phyloP scores from a whole-genome alignment of 169 alveolate species.

The Plasmodium coatneyi region DNA sequence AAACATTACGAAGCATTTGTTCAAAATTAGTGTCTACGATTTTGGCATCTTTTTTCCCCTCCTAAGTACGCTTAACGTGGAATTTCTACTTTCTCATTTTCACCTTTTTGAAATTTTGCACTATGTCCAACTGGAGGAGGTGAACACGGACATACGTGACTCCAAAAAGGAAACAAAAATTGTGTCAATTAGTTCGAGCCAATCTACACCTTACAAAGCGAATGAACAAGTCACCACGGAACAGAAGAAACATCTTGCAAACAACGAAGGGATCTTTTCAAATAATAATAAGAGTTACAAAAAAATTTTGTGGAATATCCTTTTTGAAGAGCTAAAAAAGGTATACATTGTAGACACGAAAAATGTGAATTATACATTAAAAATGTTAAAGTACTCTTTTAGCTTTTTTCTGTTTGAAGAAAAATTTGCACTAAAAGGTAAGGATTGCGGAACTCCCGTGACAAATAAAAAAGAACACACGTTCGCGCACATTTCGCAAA shows the following conservation, averaged over 20 bases:
- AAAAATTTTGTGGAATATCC: conserved; percentile 42
- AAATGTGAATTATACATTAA: conserved; percentile 63
- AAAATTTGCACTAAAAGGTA: background rate
- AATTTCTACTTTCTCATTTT: conserved; percentile 16
- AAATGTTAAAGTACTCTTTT: conserved; percentile 40
- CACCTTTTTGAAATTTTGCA: conserved; percentile 58
- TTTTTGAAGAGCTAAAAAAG: conserved; percentile 49
- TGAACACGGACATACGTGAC: background rate
- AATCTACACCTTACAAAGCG: background rate
- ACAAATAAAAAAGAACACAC: conserved; percentile 13
- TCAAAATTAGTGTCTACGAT: conserved; percentile 48
- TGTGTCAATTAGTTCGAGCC: background rate
- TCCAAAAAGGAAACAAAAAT: conserved; percentile 17
- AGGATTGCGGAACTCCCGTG: background rate
- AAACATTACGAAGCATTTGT: conserved; percentile 34
- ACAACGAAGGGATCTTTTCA: conserved; percentile 50
- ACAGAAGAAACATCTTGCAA: background rate
- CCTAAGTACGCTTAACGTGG: conserved; percentile 35
- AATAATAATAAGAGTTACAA: conserved; percentile 40
- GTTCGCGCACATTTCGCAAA: conserved; percentile 26
- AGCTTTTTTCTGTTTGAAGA: conserved; percentile 57
- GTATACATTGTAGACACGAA: conserved; percentile 19
- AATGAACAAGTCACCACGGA: background rate
- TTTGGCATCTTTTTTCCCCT: conserved; percentile 31
- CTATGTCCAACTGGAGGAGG: conserved; percentile 8